phyloP scores from a whole-genome alignment of 306 rosid species.

The Citrullus mucosospermus region DNA sequence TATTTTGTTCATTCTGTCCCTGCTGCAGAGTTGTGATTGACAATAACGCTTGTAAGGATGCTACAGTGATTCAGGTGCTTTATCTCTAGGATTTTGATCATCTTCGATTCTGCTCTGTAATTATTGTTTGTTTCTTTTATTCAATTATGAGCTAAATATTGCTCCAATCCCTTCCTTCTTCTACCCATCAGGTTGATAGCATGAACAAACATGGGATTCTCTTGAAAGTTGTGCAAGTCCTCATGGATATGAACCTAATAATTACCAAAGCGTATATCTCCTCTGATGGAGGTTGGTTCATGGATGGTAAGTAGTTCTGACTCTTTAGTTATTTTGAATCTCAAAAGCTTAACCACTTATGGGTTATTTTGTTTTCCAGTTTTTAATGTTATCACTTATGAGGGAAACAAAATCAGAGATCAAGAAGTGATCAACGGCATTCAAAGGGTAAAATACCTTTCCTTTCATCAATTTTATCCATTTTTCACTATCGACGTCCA shows the following conservation, averaged over 20 bases:
- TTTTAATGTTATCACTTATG: constrained; percentile 60
- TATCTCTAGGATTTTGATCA: background rate
- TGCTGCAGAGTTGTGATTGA: constrained; percentile 87
- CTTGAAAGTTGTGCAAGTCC: constrained; percentile 81
- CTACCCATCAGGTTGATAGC: constrained; percentile 59
- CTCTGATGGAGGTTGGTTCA: constrained; percentile 92
- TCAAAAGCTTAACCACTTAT: background rate
- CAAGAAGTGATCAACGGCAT: constrained; percentile 64
- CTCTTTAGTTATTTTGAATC: background rate
- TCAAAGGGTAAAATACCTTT: constrained; percentile 50
- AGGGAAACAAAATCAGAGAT: constrained; percentile 79
- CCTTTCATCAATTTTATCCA: background rate
- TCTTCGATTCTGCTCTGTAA: background rate
- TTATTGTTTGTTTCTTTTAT: background rate
- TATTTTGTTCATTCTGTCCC: background rate
- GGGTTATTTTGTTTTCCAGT: constrained; percentile 29
- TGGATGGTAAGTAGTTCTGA: constrained; percentile 60
- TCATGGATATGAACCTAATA: constrained; percentile 70
- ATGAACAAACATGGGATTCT: constrained; percentile 88
- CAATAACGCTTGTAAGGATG: constrained; percentile 56
- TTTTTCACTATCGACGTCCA: too few species aligned
- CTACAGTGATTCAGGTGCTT: constrained; percentile 72
- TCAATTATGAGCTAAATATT: background rate
- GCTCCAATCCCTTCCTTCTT: background rate
- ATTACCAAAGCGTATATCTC: constrained; percentile 79